phyloP scores from a whole-genome alignment of 495 filamentous ascomycete genomes.

The Saxophila tyrrhenica region DNA sequence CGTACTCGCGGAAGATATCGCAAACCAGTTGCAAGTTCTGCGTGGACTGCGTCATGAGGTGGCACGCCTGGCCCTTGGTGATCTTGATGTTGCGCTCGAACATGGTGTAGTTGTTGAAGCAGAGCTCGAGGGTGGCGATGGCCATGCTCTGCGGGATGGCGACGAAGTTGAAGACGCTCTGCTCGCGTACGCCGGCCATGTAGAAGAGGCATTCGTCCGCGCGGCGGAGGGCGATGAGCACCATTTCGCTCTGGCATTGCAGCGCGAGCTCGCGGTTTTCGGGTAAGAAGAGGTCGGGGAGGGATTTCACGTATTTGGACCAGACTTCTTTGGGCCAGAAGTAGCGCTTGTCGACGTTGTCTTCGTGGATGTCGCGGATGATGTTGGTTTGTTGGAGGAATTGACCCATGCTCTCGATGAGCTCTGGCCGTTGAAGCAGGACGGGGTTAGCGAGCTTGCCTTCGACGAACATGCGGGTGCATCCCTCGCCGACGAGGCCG shows the following conservation, averaged over 20 bases:
- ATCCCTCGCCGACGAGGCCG: slow-evolving; percentile 87
- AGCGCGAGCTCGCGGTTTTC: slow-evolving; percentile 70
- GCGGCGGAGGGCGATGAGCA: slow-evolving; percentile 75
- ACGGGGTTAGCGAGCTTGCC: slow-evolving; percentile 77
- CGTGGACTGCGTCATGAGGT: slow-evolving; percentile 81
- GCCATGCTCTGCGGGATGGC: slow-evolving; percentile 99
- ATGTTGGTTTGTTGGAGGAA: slow-evolving; percentile 98
- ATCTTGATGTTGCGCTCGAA: slow-evolving; percentile 91
- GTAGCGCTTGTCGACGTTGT: slow-evolving; percentile 65
- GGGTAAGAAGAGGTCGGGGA: slow-evolving; percentile 78
- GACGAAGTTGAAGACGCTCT: slow-evolving; percentile 99
- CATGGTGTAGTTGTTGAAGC: slow-evolving; percentile 84
- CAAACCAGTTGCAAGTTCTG: slow-evolving; percentile 75
- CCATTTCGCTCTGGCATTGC: slow-evolving; percentile 88
- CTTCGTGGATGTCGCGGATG: slow-evolving; percentile 88
- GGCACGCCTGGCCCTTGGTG: slow-evolving; percentile 85
- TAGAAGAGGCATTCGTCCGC: slow-evolving; percentile 93
- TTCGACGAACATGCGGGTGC: slow-evolving; percentile 85
- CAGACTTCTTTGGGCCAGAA: slow-evolving; percentile 96
- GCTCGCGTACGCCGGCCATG: slow-evolving; percentile 88
- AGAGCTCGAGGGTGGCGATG: slow-evolving; percentile 81
- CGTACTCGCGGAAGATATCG: slow-evolving; percentile 64
- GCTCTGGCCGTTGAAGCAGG: slow-evolving; percentile 60
- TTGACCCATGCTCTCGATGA: slow-evolving; percentile 92
- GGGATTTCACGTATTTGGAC: slow-evolving; percentile 83